These are phyloP conservation scores for Chlamydomonas schloesseri DNA, from an alignment of 139 green algal genomes.

Conservation along the genomic window DNA sequence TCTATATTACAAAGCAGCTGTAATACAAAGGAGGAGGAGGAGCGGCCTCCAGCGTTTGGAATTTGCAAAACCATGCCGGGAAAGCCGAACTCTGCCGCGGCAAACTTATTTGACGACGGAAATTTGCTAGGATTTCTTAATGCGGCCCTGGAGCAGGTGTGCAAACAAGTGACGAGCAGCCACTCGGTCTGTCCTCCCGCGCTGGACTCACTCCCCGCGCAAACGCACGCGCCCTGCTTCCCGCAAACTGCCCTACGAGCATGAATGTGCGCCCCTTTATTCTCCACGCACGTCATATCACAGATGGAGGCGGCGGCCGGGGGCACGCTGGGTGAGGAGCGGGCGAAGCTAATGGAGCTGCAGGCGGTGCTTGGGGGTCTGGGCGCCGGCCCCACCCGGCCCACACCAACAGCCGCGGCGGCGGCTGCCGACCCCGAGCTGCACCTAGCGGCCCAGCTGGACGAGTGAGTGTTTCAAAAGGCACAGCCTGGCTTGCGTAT, in stretches of 20 bases:
- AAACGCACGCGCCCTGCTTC: not conserved
- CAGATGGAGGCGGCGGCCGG: conserved; percentile 31
- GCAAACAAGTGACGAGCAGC: too few species aligned
- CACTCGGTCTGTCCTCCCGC: too few species aligned
- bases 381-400: not conserved
- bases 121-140: too few species aligned
- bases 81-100: too few species aligned
- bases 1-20: too few species aligned
- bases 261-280: not conserved
- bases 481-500: too few species aligned
- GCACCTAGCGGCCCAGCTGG: not conserved
- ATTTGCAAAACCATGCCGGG: too few species aligned
- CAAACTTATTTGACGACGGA: too few species aligned
- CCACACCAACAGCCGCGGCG: not conserved
- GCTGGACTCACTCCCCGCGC: not conserved
- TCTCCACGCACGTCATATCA: not conserved
- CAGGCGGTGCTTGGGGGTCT: conserved; percentile 15
- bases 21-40: too few species aligned
- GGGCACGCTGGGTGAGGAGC: conserved; percentile 4
- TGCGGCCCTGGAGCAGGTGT: too few species aligned
- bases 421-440: not conserved
- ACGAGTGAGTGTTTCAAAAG: not conserved
- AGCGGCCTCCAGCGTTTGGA: too few species aligned
- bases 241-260: not conserved
- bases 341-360: conserved; percentile 18